Evolutionary conservation across 306 rosid genomes (phyloP).

Genomic region (Acacia melanoxylon): DNA sequence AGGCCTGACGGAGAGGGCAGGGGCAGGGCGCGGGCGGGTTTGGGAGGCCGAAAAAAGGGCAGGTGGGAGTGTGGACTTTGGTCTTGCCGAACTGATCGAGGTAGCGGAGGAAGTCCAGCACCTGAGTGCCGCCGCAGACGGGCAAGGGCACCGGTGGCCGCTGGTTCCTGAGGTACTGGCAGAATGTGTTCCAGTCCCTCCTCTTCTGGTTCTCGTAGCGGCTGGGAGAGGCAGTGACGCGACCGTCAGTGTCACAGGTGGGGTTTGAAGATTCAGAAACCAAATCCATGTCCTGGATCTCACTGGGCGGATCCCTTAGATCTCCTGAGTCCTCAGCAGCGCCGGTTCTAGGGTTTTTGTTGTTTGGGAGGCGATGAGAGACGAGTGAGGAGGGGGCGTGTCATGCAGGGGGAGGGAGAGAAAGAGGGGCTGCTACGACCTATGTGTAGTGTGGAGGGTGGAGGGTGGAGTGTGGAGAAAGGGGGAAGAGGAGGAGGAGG

Average conservation of each 20-base stretch:
- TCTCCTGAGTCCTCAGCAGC: not conserved
- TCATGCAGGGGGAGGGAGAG: not conserved
- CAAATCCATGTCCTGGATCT: constrained; percentile 49
- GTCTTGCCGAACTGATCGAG: constrained; percentile 95
- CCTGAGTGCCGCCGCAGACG: constrained; percentile 80
- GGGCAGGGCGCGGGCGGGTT: constrained; percentile 95
- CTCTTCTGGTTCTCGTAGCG: constrained; percentile 98
- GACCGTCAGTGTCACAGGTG: not conserved
- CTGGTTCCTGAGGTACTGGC: constrained; percentile 85
- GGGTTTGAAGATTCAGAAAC: constrained; percentile 44
- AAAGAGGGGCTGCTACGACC: not conserved
- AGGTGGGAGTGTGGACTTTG: constrained; percentile 74
- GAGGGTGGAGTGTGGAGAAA: too few species aligned
- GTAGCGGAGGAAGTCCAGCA: constrained; percentile 85
- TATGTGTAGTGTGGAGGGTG: not conserved
- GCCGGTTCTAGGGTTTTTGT: not conserved
- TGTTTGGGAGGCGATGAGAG: not conserved
- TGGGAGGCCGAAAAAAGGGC: constrained; percentile 92
- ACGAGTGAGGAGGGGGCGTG: not conserved
- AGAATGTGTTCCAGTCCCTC: constrained; percentile 96
- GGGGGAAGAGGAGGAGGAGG: too few species aligned
- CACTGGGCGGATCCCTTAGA: not conserved
- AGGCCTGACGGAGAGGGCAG: constrained; percentile 90
- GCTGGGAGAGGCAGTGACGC: not conserved
- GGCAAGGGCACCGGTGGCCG: constrained; percentile 71